Conservation (phyloP, 176 grass and related monocot genomes). For the Rhynchospora pubera region DNA sequence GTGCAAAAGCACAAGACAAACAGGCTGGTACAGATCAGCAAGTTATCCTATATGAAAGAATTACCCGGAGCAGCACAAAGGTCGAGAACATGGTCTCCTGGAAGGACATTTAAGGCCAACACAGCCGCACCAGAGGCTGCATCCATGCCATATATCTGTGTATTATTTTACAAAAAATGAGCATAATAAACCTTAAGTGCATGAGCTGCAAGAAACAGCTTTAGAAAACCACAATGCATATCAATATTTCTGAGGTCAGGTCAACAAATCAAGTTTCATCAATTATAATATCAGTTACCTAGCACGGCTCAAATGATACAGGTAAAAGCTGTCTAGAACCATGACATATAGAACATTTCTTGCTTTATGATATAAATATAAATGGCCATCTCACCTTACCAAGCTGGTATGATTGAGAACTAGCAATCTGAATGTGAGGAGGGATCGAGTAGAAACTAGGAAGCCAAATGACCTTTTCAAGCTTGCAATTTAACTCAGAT, state of each 20-base stretch:
- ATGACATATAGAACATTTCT: neutral
- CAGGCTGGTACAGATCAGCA: neutral
- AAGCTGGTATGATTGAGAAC: constrained; percentile 59
- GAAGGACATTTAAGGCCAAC: constrained; percentile 58
- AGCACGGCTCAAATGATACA: neutral
- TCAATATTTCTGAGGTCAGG: neutral
- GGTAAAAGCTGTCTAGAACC: neutral
- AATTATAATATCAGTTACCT: neutral
- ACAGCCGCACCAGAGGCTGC: constrained; percentile 87
- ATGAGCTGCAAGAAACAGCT: neutral
- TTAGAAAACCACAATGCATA: neutral
- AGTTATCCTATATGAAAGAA: neutral
- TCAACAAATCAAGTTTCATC: neutral
- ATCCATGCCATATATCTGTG: constrained; percentile 94
- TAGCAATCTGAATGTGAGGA: constrained; percentile 67
- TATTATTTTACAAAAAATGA: constrained; percentile 16
- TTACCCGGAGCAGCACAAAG: constrained; percentile 94
- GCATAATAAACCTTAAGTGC: neutral
- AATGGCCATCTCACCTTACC: constrained; percentile 53
- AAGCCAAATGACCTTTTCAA: constrained; percentile 62
- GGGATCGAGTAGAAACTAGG: constrained; percentile 79
- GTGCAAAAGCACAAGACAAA: neutral
- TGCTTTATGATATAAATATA: constrained; percentile 1
- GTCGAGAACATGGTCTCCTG: constrained; percentile 87
- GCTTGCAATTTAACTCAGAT: constrained; percentile 60